Evolutionary conservation across 129 eudicot species (phyloP).

Genomic region (Pulicaria dysenterica): DNA sequence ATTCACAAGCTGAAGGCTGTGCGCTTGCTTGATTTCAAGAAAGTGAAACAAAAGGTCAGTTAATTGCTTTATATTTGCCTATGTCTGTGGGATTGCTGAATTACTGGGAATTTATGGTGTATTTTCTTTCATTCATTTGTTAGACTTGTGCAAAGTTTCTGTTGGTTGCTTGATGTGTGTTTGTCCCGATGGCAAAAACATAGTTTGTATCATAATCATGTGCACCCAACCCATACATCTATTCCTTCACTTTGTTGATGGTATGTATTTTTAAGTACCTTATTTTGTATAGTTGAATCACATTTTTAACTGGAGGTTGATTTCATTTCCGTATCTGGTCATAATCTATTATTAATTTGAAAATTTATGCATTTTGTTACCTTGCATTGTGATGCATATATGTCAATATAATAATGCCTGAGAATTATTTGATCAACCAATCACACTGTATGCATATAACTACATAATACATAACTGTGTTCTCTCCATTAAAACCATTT

Average conservation of each 20-base stretch:
- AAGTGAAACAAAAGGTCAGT: constrained; percentile 92
- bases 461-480: neutral
- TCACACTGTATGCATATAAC: neutral
- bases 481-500: constrained; percentile 7
- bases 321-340: neutral
- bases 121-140: neutral
- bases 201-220: constrained; percentile 5
- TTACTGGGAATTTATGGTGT: neutral
- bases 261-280: neutral
- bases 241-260: neutral
- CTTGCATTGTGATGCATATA: neutral
- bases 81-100: neutral
- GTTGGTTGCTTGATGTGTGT: constrained; percentile 6
- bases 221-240: constrained; percentile 12
- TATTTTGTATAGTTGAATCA: neutral
- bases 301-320: neutral
- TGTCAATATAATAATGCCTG: neutral
- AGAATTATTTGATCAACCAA: neutral
- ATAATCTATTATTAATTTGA: neutral
- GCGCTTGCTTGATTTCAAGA: constrained; percentile 90
- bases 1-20: constrained; percentile 81
- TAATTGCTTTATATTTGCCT: neutral
- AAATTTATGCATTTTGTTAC: neutral
- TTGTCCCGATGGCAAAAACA: constrained; percentile 14
- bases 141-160: constrained; percentile 6